Evolutionary conservation across 306 rosid genomes (phyloP).

Genomic region (Begonia loranthoides): DNA sequence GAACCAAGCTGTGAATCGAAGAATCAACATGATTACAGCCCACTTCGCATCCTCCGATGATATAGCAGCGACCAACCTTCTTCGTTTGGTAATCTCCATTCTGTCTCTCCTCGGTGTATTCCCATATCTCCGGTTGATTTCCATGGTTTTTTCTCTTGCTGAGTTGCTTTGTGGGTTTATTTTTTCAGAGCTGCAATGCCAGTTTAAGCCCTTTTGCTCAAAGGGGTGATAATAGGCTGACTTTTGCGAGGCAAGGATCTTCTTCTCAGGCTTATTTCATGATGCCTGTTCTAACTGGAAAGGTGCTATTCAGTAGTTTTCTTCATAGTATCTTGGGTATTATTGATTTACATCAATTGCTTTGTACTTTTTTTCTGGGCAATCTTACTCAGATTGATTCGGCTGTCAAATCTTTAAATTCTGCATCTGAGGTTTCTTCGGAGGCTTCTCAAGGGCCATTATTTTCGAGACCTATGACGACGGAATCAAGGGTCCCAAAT

Average conservation of each 20-base stretch:
- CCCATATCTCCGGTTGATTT: neutral
- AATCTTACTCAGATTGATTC: slow-evolving; percentile 10
- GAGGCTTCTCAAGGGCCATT: slow-evolving; percentile 35
- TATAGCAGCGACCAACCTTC: slow-evolving; percentile 32
- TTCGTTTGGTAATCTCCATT: slow-evolving; percentile 36
- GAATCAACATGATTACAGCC: slow-evolving; percentile 42
- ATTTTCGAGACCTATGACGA: slow-evolving; percentile 35
- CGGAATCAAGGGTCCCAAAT: slow-evolving; percentile 11
- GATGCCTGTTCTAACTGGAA: slow-evolving; percentile 37
- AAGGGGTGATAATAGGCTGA: slow-evolving; percentile 36
- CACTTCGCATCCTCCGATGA: slow-evolving; percentile 50
- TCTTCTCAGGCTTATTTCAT: slow-evolving; percentile 43
- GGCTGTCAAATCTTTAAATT: slow-evolving; percentile 21
- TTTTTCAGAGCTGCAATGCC: slow-evolving; percentile 41
- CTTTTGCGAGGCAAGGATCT: slow-evolving; percentile 59
- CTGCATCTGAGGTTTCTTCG: slow-evolving; percentile 21
- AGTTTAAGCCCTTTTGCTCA: slow-evolving; percentile 33
- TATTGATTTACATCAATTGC: neutral
- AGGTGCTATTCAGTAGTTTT: slow-evolving; percentile 21
- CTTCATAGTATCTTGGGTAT: neutral
- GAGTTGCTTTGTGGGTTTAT: slow-evolving; percentile 8
- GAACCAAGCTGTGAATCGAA: slow-evolving; percentile 45
- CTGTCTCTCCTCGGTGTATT: neutral
- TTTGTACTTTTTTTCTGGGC: slow-evolving; percentile 17
- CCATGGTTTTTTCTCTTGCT: neutral